phyloP scores from a whole-genome alignment of 106 monocot genomes.

The Dactylorhiza incarnata region DNA sequence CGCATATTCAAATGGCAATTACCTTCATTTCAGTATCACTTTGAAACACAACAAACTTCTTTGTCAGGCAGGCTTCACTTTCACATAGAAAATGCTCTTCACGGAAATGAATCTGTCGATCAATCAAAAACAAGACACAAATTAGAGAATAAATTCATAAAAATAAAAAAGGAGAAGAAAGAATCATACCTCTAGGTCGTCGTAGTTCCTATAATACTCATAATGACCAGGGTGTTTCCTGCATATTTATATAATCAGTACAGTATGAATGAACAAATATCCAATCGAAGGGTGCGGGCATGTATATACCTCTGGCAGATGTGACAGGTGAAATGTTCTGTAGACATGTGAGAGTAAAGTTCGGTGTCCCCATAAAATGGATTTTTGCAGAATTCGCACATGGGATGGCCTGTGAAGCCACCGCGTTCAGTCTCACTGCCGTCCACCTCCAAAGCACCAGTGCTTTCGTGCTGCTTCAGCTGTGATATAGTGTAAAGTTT shows the following conservation, averaged over 20 bases:
- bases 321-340: constrained; percentile 90
- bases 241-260: constrained; percentile 9
- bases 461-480: constrained; percentile 60
- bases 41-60: constrained; percentile 91
- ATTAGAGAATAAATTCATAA: not conserved
- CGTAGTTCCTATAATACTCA: constrained; percentile 89
- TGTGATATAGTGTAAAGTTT: constrained; percentile 88
- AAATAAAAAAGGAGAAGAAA: not conserved
- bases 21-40: constrained; percentile 91
- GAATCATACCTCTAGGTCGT: constrained; percentile 73
- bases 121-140: not conserved
- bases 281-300: not conserved
- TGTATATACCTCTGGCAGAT: constrained; percentile 79
- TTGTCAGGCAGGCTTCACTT: constrained; percentile 65
- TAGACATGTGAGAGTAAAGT: constrained; percentile 88
- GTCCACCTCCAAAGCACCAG: constrained; percentile 92
- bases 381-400: constrained; percentile 81
- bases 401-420: constrained; percentile 93
- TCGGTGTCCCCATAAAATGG: constrained; percentile 98
- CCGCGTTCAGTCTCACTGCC: constrained; percentile 80
- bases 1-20: not conserved
- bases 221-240: constrained; percentile 90
- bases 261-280: not conserved
- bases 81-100: constrained; percentile 93
- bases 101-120: constrained; percentile 73